Evolutionary conservation across 768 basidiomycete genomes (phyloP), one percentile per base, ranked within the genome.

Genomic region (Pleurotus ostreatus): DNA sequence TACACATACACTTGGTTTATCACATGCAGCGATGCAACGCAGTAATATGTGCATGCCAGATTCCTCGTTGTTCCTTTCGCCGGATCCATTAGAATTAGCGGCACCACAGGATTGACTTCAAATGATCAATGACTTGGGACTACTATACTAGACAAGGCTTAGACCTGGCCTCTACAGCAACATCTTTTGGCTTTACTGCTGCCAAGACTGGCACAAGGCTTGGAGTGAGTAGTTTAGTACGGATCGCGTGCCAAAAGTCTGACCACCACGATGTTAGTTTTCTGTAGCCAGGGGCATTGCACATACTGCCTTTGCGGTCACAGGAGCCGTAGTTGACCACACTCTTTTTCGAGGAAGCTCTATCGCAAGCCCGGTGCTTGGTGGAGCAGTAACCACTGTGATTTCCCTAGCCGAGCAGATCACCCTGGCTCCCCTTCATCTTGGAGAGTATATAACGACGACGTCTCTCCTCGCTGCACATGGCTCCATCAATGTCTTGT

Each of bases 401-500:
- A 71, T 92, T 53, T 80, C 82, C 41, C 72, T 88, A 25, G 82
- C 84, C 2, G 91, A 92, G 67, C 79, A 83, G 49, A 71, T 90
- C 53, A 84, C 86, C 2, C 82, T 93, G 44, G 83, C 85, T 1
- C 90, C 91, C 11, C 82, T 93, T 59, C 78, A 84, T 59, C 71
- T 92, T 15, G 82, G 85, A 30, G 89, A 92, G 71, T 85, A 88
- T 60, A 76, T 92, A 49, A 86, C 90, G 12, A 82, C 86, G 2
- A 86, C 88, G 4, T 87, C 87, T 4, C 74, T 93, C 39, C 72
- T 83, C 16, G 88, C 88, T 2, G 91, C 88, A 0, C 82, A 89
- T 57, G 81, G 83, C 60, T 89, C 89, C 22, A 82, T 92, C 60
- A 88, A 90, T 63, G 77, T 85, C 45, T 80, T 92, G 40, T 80